A percentile compares a stretch with the other conserved stretches of the same genome.
Evolutionary conservation across 1,284 basidiomycete species (phyloP).

Genomic region (Pterulicium gracile): DNA sequence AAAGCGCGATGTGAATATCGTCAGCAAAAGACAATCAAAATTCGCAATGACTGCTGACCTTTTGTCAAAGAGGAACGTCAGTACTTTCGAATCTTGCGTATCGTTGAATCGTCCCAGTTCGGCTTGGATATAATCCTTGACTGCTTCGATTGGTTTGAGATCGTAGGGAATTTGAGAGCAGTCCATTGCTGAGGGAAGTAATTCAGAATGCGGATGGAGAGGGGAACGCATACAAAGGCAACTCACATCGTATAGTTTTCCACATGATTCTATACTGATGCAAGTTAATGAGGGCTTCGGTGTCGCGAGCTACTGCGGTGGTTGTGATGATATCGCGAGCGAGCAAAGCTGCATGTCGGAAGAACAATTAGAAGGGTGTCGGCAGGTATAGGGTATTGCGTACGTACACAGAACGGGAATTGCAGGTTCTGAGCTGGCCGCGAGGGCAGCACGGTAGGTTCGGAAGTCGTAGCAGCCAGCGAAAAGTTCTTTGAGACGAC

Average conservation of each 20-base stretch:
- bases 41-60: too few species aligned
- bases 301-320: background rate
- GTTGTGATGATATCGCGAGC: background rate
- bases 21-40: too few species aligned
- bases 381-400: too few species aligned
- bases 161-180: background rate
- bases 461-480: background rate
- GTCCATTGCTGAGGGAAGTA: background rate
- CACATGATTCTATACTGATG: background rate
- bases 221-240: background rate
- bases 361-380: background rate
- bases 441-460: background rate
- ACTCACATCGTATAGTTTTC: background rate
- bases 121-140: background rate
- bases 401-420: background rate
- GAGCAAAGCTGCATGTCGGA: background rate
- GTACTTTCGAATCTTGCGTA: background rate
- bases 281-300: background rate
- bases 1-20: too few species aligned
- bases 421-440: background rate
- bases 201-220: background rate
- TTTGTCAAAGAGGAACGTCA: background rate
- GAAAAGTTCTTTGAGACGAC: background rate
- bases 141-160: background rate
- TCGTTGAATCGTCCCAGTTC: background rate